Evolutionary conservation across 2,329 filamentous ascomycete species (phyloP).

Genomic region (Alternaria conjuncta): DNA sequence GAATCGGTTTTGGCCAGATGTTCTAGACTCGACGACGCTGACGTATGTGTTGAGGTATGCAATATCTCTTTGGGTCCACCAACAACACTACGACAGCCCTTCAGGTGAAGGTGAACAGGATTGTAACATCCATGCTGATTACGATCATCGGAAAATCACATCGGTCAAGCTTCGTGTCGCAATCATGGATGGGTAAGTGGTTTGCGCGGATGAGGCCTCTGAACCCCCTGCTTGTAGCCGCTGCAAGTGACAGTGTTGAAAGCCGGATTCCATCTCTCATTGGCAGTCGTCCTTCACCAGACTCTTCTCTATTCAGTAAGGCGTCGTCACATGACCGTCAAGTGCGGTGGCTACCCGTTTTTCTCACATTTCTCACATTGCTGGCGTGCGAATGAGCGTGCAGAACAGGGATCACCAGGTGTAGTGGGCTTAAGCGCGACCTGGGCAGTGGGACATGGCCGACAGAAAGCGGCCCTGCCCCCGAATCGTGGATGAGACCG

Average conservation of each 20-base stretch:
- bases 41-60: neutral
- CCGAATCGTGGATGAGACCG: constrained; percentile 31
- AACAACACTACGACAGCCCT: neutral
- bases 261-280: constrained; percentile 23
- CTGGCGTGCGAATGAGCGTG: constrained; percentile 37
- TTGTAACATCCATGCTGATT: neutral
- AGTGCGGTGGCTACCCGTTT: constrained; percentile 31
- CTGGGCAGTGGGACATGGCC: constrained; percentile 32
- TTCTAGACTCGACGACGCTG: neutral
- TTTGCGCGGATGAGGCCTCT: constrained; percentile 2
- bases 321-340: constrained; percentile 38
- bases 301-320: constrained; percentile 26
- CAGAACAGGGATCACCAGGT: constrained; percentile 31
- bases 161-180: neutral
- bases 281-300: constrained; percentile 26
- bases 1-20: neutral
- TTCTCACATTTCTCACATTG: constrained; percentile 41
- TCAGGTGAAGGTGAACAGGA: neutral
- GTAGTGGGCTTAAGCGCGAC: constrained; percentile 37
- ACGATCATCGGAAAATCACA: neutral
- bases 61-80: neutral
- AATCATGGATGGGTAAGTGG: neutral
- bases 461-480: constrained; percentile 21
- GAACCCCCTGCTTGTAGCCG: constrained; percentile 33
- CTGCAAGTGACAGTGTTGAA: constrained; percentile 29